phyloP scores from a whole-genome alignment of 2,329 filamentous ascomycete species.

The Phaeoacremonium minimum region DNA sequence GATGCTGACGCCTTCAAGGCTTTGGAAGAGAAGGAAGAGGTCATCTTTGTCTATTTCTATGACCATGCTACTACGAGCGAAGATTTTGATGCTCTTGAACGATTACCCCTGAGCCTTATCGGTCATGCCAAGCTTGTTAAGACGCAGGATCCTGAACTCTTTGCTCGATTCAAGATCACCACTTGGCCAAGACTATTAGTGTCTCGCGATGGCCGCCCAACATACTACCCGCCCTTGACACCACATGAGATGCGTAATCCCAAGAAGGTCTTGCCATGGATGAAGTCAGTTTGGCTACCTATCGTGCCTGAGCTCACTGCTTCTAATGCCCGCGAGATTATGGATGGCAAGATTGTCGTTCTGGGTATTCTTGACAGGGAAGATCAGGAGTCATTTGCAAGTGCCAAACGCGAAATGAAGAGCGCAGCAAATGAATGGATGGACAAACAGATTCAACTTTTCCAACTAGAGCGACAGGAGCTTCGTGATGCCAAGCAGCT shows the following conservation, averaged over 20 bases:
- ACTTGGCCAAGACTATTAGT: conserved; percentile 95
- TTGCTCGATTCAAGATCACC: conserved; percentile 85
- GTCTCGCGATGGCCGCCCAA: conserved; percentile 81
- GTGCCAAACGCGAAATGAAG: conserved; percentile 85
- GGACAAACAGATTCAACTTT: conserved; percentile 88
- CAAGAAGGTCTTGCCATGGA: conserved; percentile 78
- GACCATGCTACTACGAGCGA: conserved; percentile 91
- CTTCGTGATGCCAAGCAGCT: conserved; percentile 91
- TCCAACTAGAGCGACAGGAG: conserved; percentile 90
- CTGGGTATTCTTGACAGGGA: conserved; percentile 82
- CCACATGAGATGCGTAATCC: conserved; percentile 92
- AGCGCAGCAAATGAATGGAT: conserved; percentile 96
- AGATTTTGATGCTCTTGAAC: conserved; percentile 84
- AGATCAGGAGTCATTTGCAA: conserved; percentile 72
- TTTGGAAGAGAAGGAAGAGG: conserved; percentile 88
- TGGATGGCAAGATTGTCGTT: conserved; percentile 93
- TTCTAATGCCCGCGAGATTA: conserved; percentile 87
- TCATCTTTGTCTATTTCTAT: conserved; percentile 97
- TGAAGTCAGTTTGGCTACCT: conserved; percentile 93
- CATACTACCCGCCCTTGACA: conserved; percentile 82
- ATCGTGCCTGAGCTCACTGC: conserved; percentile 92
- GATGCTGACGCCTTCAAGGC: conserved; percentile 71
- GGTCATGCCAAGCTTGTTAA: conserved; percentile 86
- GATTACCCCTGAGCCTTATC: conserved; percentile 81
- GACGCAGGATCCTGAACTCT: conserved; percentile 73